Base-by-base conservation (phyloP, 1,284 basidiomycete species). In the Microbotryum saponariae region DNA sequence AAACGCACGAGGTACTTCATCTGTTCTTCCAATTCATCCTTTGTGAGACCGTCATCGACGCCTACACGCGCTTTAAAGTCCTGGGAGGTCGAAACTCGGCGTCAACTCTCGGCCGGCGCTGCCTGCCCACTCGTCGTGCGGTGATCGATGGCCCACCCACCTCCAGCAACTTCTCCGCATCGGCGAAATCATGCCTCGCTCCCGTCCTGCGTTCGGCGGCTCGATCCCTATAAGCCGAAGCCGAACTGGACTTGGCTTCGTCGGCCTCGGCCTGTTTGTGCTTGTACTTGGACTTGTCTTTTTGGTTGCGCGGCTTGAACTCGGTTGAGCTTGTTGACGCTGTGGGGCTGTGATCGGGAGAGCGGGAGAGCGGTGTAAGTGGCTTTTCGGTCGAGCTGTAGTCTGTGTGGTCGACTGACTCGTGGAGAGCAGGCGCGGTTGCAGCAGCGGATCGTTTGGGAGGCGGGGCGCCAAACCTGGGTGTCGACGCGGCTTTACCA, bases 131-230 rank as follows among this genome's bases (percentile, higher is more conserved):
- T 18, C 37, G 37, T 18, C 12, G 9, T 21, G 16, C 37, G 2
- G 3, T 21, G 21, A 54, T 21, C 25, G 25, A 25, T 25, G 3
- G 4, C 4, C 4, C 5, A 27, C 57, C 47, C n/a, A 65, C 66
- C 52, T 68, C 56, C 23, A 68, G 58, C 47, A 68, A 50, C 46
- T 64, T 68, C 37, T 68, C 67, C 1, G 64, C 67, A 14, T 54
- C 48, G 4, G 64, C 55, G 46, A 68, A 68, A 37, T 68, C 67
- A 4, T 53, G 33, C 3, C 60, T 62, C 47, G 60, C 62, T 46
- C 67, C 67, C 14, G 27, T 14, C 33, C 67, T 53, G 2, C 67
- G 46, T 37, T 68, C 67, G 1, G 58, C 60, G 0, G 67, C 67
- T 4, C 67, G 51, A 33, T 68, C 64, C 12, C 67, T 48, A 54